These are phyloP conservation scores for Chalara sp. DNA, from an alignment of 2,329 filamentous ascomycete species.

Conservation along the genomic window DNA sequence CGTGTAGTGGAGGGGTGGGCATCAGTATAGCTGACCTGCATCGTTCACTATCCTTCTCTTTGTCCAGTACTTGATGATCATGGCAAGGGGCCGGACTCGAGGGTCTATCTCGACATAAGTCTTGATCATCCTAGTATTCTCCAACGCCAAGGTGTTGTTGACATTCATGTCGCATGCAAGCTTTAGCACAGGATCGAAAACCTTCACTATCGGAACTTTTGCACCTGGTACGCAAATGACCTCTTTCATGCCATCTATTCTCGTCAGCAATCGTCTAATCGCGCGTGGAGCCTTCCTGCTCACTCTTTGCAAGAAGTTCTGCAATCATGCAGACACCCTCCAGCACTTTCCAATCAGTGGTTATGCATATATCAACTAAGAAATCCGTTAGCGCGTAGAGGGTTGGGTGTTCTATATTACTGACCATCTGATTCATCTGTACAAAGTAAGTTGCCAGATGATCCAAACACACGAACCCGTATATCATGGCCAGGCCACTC, in stretches of 20 bases:
- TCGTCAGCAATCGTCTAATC: constrained; percentile 27
- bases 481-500: constrained; percentile 91
- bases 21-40: constrained; percentile 63
- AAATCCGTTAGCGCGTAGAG: neutral
- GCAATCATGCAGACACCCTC: constrained; percentile 89
- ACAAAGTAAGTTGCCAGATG: constrained; percentile 89
- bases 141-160: constrained; percentile 89
- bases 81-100: constrained; percentile 82
- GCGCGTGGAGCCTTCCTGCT: constrained; percentile 29
- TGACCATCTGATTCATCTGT: constrained; percentile 93
- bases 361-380: constrained; percentile 94
- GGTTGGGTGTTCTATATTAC: constrained; percentile 25
- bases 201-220: constrained; percentile 97
- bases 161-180: constrained; percentile 97
- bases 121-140: constrained; percentile 97
- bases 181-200: constrained; percentile 90
- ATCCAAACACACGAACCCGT: constrained; percentile 91
- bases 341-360: constrained; percentile 79
- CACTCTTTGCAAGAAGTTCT: constrained; percentile 77
- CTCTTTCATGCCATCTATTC: constrained; percentile 85
- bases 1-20: neutral
- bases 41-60: constrained; percentile 89
- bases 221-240: constrained; percentile 92
- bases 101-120: constrained; percentile 93
- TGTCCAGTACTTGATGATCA: constrained; percentile 98